Evolutionary conservation across 2,329 filamentous ascomycete genomes (phyloP).

Genomic region (Sarocladiaceae sp.): DNA sequence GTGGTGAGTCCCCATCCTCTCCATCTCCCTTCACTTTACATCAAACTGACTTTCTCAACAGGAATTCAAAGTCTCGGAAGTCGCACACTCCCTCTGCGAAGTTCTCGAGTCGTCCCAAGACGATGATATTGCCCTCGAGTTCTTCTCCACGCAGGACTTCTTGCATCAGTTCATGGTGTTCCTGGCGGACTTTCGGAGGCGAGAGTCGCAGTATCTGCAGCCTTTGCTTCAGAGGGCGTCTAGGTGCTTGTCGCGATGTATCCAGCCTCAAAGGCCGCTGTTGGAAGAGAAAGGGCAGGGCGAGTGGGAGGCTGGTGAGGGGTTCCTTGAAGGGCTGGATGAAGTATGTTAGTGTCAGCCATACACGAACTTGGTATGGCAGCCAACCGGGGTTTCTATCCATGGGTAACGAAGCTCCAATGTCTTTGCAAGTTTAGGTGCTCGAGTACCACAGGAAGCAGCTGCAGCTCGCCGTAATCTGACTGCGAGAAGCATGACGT

Average conservation of each 20-base stretch:
- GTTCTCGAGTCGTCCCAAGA: slow-evolving; percentile 10
- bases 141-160: slow-evolving; percentile 8
- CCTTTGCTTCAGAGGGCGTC: slow-evolving; percentile 11
- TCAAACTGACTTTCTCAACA: not conserved
- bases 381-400: too few species aligned
- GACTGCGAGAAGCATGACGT: too few species aligned
- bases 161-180: slow-evolving; percentile 16
- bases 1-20: slow-evolving; percentile 13
- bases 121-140: slow-evolving; percentile 5
- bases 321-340: not conserved
- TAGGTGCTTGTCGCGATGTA: not conserved
- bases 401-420: too few species aligned
- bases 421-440: too few species aligned
- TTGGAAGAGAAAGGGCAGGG: not conserved
- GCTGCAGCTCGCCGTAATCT: too few species aligned
- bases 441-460: too few species aligned
- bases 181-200: slow-evolving; percentile 15
- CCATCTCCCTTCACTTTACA: not conserved
- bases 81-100: slow-evolving; percentile 17
- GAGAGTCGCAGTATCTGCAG: slow-evolving; percentile 15
- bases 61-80: slow-evolving; percentile 18
- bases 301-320: not conserved
- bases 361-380: too few species aligned
- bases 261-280: not conserved
- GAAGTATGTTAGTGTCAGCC: too few species aligned